These are phyloP conservation scores for California macrophylla DNA, from an alignment of 441 rosid genomes.

Conservation along the genomic window DNA sequence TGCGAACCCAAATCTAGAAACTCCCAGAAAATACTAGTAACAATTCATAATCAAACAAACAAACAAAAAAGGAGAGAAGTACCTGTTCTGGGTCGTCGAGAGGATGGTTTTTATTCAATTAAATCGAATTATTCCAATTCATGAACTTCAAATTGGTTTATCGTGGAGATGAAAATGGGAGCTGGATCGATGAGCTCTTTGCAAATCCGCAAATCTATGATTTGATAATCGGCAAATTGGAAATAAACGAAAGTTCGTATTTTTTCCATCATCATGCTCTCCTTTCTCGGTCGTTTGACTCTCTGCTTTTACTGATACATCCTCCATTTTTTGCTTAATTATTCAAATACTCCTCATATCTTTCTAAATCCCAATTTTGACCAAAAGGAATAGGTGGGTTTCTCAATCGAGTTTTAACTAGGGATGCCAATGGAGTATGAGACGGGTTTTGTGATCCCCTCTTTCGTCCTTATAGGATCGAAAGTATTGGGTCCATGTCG, in stretches of 20 bases:
- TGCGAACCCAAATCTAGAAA: not conserved
- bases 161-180: not conserved
- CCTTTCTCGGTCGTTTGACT: not conserved
- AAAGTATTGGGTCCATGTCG: no score
- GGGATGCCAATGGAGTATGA: no score
- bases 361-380: not conserved
- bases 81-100: not conserved
- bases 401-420: no score
- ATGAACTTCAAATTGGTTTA: not conserved
- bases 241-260: not conserved
- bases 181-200: slow-evolving; percentile 8
- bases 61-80: not conserved
- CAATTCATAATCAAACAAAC: not conserved
- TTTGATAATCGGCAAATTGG: not conserved
- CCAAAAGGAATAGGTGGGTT: not conserved
- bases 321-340: not conserved
- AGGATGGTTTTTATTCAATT: slow-evolving; percentile 1
- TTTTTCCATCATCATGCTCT: not conserved
- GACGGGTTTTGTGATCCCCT: no score
- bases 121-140: not conserved
- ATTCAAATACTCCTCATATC: not conserved
- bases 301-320: not conserved
- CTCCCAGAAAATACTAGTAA: not conserved
- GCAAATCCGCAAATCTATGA: slow-evolving; percentile 2
- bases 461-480: no score